Percentiles rank a stretch among this genome's conserved stretches.
Conservation (phyloP, 73 alveolate genomes). For the Tetrahymena borealis region DNA sequence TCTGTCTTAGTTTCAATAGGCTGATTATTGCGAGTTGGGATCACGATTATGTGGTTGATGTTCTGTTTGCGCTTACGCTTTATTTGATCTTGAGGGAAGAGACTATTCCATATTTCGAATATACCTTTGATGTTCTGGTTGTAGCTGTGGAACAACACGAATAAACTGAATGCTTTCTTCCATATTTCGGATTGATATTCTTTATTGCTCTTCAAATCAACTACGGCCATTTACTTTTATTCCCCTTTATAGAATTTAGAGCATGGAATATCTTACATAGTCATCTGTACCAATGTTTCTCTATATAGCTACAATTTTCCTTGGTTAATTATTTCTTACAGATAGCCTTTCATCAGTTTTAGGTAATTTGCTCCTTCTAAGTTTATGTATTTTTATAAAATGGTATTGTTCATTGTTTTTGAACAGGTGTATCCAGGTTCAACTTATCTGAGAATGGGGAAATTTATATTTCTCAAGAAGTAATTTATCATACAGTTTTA, state of each 20-base stretch:
- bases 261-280: not conserved
- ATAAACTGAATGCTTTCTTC: not conserved
- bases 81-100: not conserved
- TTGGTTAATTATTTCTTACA: not conserved
- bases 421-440: not conserved
- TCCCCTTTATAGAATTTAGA: not conserved
- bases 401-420: not conserved
- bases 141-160: not conserved
- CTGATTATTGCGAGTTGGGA: not conserved
- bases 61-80: not conserved
- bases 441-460: not conserved
- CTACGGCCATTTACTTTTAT: not conserved
- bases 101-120: not conserved
- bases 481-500: not conserved
- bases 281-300: not conserved
- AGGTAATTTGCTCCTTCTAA: not conserved
- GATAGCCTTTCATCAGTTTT: not conserved
- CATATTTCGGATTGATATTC: not conserved
- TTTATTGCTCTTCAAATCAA: not conserved
- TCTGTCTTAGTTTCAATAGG: not conserved
- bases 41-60: not conserved
- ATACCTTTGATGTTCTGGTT: not conserved
- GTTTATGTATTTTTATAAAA: not conserved
- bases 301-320: not conserved
- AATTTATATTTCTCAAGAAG: not conserved